Evolutionary conservation across 345 rosid genomes (phyloP).

Genomic region (Excoecaria cochinchinensis): DNA sequence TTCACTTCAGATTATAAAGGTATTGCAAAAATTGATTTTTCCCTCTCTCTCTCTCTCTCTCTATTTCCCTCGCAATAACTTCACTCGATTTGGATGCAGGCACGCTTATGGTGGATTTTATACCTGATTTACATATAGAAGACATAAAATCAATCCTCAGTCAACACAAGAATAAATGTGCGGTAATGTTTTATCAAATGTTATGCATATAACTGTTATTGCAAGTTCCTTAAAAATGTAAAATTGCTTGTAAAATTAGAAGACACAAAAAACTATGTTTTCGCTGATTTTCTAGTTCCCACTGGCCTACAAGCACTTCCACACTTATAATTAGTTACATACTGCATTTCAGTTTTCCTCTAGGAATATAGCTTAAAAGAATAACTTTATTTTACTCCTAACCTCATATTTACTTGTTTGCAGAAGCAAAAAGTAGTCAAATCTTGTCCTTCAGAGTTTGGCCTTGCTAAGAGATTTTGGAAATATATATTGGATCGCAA

Average conservation of each 20-base stretch:
- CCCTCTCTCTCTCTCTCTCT: neutral
- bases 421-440: conserved; percentile 76
- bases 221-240: neutral
- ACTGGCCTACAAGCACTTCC: neutral
- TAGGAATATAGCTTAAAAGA: neutral
- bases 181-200: conserved; percentile 37
- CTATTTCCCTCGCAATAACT: conserved; percentile 9
- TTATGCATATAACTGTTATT: neutral
- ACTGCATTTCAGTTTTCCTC: neutral
- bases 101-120: conserved; percentile 64
- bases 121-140: conserved; percentile 72
- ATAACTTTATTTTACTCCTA: neutral
- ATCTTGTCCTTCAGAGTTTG: conserved; percentile 66
- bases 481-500: conserved; percentile 71
- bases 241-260: neutral
- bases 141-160: conserved; percentile 55
- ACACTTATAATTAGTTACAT: neutral
- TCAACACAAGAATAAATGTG: conserved; percentile 56
- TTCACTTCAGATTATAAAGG: conserved; percentile 67
- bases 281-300: neutral
- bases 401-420: conserved; percentile 26
- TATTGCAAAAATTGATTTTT: conserved; percentile 8
- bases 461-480: conserved; percentile 90
- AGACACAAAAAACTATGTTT: too few species aligned
- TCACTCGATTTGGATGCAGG: conserved; percentile 52